A percentile compares a stretch with the other conserved stretches of the same genome.
phyloP scores from a whole-genome alignment of 306 rosid genomes.

The Echinosophora koreensis region DNA sequence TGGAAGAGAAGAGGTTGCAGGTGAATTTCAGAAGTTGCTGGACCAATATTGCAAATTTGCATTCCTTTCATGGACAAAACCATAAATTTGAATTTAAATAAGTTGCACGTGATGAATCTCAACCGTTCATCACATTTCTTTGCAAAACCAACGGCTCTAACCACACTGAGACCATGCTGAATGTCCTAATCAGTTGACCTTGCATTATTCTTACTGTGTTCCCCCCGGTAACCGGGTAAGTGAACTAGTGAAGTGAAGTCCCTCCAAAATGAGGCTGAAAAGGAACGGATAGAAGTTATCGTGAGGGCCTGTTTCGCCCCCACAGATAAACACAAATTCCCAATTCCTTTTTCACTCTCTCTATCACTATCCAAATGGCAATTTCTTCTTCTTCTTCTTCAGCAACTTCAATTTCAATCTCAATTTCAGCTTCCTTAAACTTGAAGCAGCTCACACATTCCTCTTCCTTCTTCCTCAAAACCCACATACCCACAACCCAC shows the following conservation, averaged over 20 bases:
- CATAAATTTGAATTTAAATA: too few species aligned
- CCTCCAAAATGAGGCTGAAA: constrained; percentile 34
- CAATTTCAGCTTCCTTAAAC: constrained; percentile 57
- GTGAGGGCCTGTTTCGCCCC: constrained; percentile 54
- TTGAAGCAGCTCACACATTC: not conserved
- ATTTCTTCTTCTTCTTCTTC: constrained; percentile 48
- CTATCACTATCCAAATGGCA: constrained; percentile 54
- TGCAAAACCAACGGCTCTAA: too few species aligned
- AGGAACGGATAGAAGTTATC: constrained; percentile 54
- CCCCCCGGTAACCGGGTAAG: too few species aligned
- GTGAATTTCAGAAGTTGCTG: too few species aligned
- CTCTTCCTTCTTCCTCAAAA: not conserved
- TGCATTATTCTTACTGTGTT: too few species aligned
- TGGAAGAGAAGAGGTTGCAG: too few species aligned
- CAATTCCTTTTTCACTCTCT: not conserved
- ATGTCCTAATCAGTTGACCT: too few species aligned
- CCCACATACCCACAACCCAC: constrained; percentile 39
- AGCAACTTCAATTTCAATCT: constrained; percentile 49
- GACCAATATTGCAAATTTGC: too few species aligned
- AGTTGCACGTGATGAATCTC: too few species aligned
- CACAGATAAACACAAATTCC: constrained; percentile 49
- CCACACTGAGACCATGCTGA: too few species aligned
- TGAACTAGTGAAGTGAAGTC: not conserved
- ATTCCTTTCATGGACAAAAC: too few species aligned
- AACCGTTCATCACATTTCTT: too few species aligned